Base-by-base conservation (phyloP, 2,329 filamentous ascomycete genomes). In the Ceratocystis eucalypticola region DNA sequence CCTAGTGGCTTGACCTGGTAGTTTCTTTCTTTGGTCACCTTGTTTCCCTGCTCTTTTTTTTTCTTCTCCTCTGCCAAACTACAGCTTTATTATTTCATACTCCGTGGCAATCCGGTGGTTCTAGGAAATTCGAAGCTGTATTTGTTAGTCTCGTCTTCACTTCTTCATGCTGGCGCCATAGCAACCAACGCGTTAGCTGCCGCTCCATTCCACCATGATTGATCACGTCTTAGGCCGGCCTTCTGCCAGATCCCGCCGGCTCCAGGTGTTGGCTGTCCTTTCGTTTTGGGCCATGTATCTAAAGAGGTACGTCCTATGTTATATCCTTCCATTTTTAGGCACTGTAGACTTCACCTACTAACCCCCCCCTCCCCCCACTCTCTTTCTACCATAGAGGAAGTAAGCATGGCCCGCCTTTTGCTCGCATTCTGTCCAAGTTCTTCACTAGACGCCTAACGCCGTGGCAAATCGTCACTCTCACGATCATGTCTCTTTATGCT, bases 161-260 rank as follows among this genome's bases (percentile, higher is more conserved):
- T 22, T 48, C 17, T 22, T 22, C 20, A 50, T 50, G 48, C 48
- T 50, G 48, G 48, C 20, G 3, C n/a, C 22, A 7, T 22, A 20
- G 17, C 20, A 10, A n/a, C 48, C 17, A 2, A 20, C 22, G 53
- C n/a, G 8, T n/a, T 20, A 20, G 46, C n/a, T 46, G n/a, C 12
- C 53, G 37, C 68, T 41, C 37, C 3, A 41, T 15, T 15, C 37
- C 37, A 71, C 64, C 68, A 85, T 85, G 83, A 77, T 85, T 85
- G 93, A 97, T 76, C 93, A 97, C 80, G 88, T 96, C 67, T 80
- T 97, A 62, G 93, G 93, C 69, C 86, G 91, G 70, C 93, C 93
- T 44, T 96, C 92, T 68, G 86, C 89, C 73, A 89, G 93, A 78
- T 96, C 95, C 72, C 86, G 93, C 70, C 91, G 95, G 73, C 87